A percentile compares a stretch with the other conserved stretches of the same genome.
These are phyloP conservation scores for Stephanodiscus triporus DNA, from an alignment of 108 stramenopile species.

Conservation along the genomic window DNA sequence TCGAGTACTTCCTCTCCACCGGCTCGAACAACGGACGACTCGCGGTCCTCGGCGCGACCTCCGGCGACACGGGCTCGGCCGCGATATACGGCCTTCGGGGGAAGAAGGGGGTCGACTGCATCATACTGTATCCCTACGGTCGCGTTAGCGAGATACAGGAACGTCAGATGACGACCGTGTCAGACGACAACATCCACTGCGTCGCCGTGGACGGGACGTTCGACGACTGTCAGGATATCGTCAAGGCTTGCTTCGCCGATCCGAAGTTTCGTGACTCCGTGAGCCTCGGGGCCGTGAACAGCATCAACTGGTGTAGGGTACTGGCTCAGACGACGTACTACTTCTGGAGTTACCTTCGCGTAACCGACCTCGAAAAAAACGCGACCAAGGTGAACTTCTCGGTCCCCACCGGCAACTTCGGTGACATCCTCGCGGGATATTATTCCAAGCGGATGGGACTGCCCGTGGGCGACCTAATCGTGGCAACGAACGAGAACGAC, in stretches of 20 bases:
- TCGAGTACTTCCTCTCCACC: slow-evolving; percentile 97
- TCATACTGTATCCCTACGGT: slow-evolving; percentile 97
- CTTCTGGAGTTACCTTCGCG: slow-evolving; percentile 95
- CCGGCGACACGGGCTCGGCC: slow-evolving; percentile 95
- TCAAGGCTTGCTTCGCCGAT: slow-evolving; percentile 95
- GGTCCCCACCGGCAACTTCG: slow-evolving; percentile 99
- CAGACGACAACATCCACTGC: slow-evolving; percentile 96
- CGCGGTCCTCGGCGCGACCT: slow-evolving; percentile 94
- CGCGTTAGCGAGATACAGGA: slow-evolving; percentile 95
- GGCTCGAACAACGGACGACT: slow-evolving; percentile 87
- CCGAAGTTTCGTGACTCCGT: slow-evolving; percentile 87
- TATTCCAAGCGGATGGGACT: slow-evolving; percentile 99
- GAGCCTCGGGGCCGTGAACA: slow-evolving; percentile 98
- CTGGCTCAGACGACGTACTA: slow-evolving; percentile 99
- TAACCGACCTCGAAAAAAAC: slow-evolving; percentile 71
- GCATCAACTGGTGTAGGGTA: slow-evolving; percentile 99
- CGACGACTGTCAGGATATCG: slow-evolving; percentile 98
- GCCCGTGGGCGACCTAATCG: slow-evolving; percentile 91
- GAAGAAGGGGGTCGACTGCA: slow-evolving; percentile 95
- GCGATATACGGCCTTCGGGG: slow-evolving; percentile 98
- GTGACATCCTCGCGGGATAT: slow-evolving; percentile 97
- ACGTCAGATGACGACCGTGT: slow-evolving; percentile 98
- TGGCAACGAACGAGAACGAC: slow-evolving; percentile 99
- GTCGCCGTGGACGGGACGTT: slow-evolving; percentile 94
- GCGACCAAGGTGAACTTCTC: slow-evolving; percentile 78